Base-by-base conservation (phyloP, 148 eudicot genomes). In the Vaccinium vitisidaea region DNA sequence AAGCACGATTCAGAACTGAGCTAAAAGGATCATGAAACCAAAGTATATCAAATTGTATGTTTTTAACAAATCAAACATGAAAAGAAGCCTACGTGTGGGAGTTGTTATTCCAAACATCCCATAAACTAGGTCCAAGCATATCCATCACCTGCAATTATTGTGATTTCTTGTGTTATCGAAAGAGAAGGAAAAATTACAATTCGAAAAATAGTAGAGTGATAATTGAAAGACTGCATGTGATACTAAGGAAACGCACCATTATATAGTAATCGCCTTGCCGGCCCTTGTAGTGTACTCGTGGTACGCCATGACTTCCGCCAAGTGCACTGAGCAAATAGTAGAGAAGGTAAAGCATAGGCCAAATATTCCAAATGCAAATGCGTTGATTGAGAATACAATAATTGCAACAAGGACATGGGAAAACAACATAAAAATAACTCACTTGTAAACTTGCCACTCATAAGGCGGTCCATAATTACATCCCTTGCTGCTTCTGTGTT, bases 361-460 rank as follows among this genome's bases (percentile, higher is more conserved):
- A 59, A 53, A 8, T 65, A 73, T 36, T 27, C 54, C 32, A 83
- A 69, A 21, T 36, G 36, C 76, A 39, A 79, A 32, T 32, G 30
- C 65, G 59, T 50, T 16, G 27, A 46, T 7, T 78, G 67, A 69
- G 43, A 18, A 43, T 71, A 10, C 8, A 84, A 48, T 48, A 10
- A 11, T 39, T 19, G 48, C 1, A 61, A 43, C 70, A 80, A 75
- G 76, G 49, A 74, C 79, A 80, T 30, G 18, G 13, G 23, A 70
- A 18, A 63, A 67, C 79, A 58, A 73, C 36, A 18, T 14, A 81
- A 77, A 80, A 58, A 75, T 8, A 21, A 86, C 98, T 87, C 86
- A 96, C 99, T 83, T 88, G 90, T 96, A 96, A 36, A 93, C 98
- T 83, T 96, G 99, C 99, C 99, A 96, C 86, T 96, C 99, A 85